Evolutionary conservation across 805 yeast genomes (phyloP).

Genomic region (Cephaloascus albidus): DNA sequence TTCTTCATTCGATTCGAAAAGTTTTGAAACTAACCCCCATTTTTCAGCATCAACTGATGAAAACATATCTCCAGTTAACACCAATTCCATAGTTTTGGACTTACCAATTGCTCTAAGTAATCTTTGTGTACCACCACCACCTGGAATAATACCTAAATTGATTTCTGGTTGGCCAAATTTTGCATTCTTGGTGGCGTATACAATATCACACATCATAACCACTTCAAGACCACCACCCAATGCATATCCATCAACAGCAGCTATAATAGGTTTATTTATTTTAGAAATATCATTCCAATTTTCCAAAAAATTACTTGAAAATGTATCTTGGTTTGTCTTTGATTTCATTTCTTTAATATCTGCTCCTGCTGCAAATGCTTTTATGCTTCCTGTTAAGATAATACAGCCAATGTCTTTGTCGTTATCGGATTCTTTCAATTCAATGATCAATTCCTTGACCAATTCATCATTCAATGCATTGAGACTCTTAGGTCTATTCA

Average conservation of each 20-base stretch:
- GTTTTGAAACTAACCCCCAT: conserved; percentile 38
- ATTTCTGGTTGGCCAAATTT: conserved; percentile 48
- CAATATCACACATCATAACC: conserved; percentile 41
- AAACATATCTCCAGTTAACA: conserved; percentile 37
- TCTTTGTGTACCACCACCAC: conserved; percentile 48
- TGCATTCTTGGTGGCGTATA: conserved; percentile 39
- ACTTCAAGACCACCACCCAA: conserved; percentile 50
- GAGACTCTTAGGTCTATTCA: conserved; percentile 15
- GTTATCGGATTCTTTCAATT: conserved; percentile 8
- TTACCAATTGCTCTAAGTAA: conserved; percentile 38
- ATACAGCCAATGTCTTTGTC: conserved; percentile 27
- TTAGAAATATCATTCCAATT: conserved; percentile 27
- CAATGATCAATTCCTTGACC: conserved; percentile 9
- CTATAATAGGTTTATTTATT: conserved; percentile 38
- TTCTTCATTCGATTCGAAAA: conserved; percentile 22
- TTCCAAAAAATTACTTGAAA: conserved; percentile 22
- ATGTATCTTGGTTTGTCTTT: conserved; percentile 23
- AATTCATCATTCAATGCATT: conserved; percentile 11
- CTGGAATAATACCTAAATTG: conserved; percentile 40
- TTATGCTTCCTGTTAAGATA: conserved; percentile 34
- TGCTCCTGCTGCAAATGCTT: conserved; percentile 48
- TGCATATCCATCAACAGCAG: conserved; percentile 47
- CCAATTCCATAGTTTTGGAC: conserved; percentile 37
- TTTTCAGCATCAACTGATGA: conserved; percentile 32
- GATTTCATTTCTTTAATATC: conserved; percentile 42